Evolutionary conservation across 768 basidiomycete genomes (phyloP), one percentile per base, ranked within the genome.

Genomic region (Boletus sp.): DNA sequence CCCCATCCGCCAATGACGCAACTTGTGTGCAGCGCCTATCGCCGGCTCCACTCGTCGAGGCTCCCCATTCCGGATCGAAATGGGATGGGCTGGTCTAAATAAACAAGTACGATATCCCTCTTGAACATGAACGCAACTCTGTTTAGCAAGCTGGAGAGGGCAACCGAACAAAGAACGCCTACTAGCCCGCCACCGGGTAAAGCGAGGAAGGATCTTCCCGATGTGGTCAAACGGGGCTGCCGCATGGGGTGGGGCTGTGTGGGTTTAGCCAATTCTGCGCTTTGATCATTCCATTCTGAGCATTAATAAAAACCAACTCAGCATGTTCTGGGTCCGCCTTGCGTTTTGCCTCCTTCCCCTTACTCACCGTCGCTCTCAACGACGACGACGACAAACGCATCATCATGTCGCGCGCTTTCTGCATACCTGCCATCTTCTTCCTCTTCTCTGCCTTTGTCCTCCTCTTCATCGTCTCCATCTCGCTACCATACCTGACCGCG

Each of bases 381-480:
- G 50, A 10, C 36, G 32, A 35, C 58, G 29, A 35, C 52, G 14
- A 45, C 37, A 12, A 37, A 28, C 46, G 10, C 24, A 11, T 36
- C 59, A 50, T 5, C 44, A 82, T 79, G 78, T 59, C 75, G 20
- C 78, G 83, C 59, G 63, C 71, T 28, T 83, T 86, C 73, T 86
- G 85, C 65, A 75, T 90, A 57, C 84, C 85, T 4, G 86, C 83
- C 33, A 63, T 82, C 37, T 69, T 83, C 61, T 77, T 83, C 62
- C 73, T 90, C 52, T 75, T 82, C 64, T 73, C 70, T 44, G 89
- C 90, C 29, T 80, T 90, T 56, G 78, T 86, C 2, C 80, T 91
- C 59, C 81, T 80, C 62, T 75, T 90, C 67, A 73, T 91, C 59
- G 81, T 84, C 33, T 84, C 89, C 12, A 77, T 92, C 48, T 91